Conservation (phyloP, 2,329 filamentous ascomycete genomes). For the Colletotrichum navitas region DNA sequence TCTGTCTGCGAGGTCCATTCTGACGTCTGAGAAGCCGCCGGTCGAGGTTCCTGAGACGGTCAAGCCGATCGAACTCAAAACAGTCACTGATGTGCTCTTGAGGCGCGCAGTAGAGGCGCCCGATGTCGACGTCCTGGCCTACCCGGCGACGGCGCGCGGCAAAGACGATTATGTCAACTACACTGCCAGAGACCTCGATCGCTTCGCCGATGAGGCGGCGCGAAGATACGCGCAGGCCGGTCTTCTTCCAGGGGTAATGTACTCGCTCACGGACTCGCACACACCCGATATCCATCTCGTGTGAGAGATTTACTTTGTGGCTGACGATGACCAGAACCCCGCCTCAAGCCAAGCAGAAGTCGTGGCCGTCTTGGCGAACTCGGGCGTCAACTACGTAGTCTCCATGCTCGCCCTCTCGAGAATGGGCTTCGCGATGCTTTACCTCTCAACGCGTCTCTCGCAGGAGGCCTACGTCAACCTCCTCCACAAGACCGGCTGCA, state of each 20-base stretch:
- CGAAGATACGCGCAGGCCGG: constrained; percentile 34
- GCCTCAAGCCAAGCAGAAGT: too few species aligned
- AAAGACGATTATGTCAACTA: constrained; percentile 45
- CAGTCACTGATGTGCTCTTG: constrained; percentile 28
- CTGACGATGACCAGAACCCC: too few species aligned
- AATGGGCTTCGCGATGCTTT: too few species aligned
- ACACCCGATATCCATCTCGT: too few species aligned
- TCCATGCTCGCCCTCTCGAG: too few species aligned
- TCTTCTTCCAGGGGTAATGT: constrained; percentile 44
- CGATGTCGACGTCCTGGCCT: constrained; percentile 43
- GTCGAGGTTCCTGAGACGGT: constrained; percentile 30
- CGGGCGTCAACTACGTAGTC: too few species aligned
- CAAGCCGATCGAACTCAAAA: constrained; percentile 30
- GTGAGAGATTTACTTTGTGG: too few species aligned
- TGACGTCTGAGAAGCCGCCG: constrained; percentile 28
- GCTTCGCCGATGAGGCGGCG: constrained; percentile 45
- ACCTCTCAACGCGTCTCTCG: too few species aligned
- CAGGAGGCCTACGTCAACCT: too few species aligned
- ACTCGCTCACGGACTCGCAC: constrained; percentile 12
- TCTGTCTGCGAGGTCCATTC: constrained; percentile 16
- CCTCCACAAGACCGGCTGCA: too few species aligned
- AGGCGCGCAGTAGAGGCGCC: constrained; percentile 13
- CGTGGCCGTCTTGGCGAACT: too few species aligned
- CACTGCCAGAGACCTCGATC: constrained; percentile 45
- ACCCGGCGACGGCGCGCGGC: constrained; percentile 43